A percentile compares a stretch with the other conserved stretches of the same genome.
These are phyloP conservation scores for Pilatotrama ljubarskyi DNA, from an alignment of 768 basidiomycete species.

Conservation along the genomic window DNA sequence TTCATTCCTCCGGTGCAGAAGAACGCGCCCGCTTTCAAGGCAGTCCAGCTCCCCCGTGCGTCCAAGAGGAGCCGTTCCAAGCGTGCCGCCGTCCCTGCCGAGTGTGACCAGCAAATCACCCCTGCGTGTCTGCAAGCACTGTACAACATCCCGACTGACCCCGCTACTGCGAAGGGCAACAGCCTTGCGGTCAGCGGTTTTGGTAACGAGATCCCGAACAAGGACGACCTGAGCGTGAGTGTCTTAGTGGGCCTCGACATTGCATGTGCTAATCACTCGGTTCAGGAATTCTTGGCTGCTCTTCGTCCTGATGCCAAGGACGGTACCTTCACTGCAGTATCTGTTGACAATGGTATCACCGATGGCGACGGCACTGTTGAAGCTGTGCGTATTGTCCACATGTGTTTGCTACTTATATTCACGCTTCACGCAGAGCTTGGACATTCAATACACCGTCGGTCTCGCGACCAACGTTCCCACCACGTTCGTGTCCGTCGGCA, in stretches of 20 bases:
- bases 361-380: constrained; percentile 57
- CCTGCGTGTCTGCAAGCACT: constrained; percentile 27
- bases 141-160: constrained; percentile 26
- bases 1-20: constrained; percentile 11
- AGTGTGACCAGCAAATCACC: constrained; percentile 36
- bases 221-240: constrained; percentile 22
- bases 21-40: background rate
- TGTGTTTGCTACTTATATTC: background rate
- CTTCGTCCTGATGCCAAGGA: constrained; percentile 48
- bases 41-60: constrained; percentile 29
- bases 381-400: constrained; percentile 43
- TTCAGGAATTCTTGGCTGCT: constrained; percentile 48
- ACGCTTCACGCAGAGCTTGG: constrained; percentile 17
- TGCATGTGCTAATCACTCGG: constrained; percentile 31
- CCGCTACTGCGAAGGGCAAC: constrained; percentile 18
- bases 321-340: constrained; percentile 26
- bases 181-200: constrained; percentile 27
- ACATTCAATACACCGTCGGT: constrained; percentile 32
- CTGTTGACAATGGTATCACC: constrained; percentile 35
- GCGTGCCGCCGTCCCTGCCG: constrained; percentile 36
- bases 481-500: constrained; percentile 29
- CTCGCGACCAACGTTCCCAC: constrained; percentile 31
- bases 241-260: background rate
- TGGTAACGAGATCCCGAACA: constrained; percentile 24
- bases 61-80: constrained; percentile 4